Evolutionary conservation across 2,329 filamentous ascomycete species (phyloP), one percentile per base, ranked within the genome.

Genomic region (Sclerotinia spermophila): DNA sequence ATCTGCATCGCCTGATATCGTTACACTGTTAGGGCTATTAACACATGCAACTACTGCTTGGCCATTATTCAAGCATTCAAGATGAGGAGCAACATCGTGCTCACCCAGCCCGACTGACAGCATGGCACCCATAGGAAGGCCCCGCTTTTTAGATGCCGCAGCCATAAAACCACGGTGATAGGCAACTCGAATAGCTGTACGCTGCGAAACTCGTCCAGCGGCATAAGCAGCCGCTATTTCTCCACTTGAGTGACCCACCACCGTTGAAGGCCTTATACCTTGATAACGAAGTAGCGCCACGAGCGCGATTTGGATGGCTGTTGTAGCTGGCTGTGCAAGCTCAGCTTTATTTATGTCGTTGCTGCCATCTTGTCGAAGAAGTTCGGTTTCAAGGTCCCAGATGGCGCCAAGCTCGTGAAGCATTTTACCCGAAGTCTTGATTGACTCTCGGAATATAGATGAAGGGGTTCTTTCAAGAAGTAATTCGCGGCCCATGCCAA

Each of bases 21-120:
- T 79, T 11, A 76, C 72, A 61, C 72, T 78, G 1, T 65, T 66
- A 19, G 77, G 77, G 35, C 71, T 73, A 66, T 79, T 80, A 45
- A 76, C 74, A 35, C 78, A 80, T 15, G 81, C 81, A 42, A 42
- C 40, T 42, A 42, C 40, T 42, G 40, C 40, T 42, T 42, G 40
- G 40, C 40, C 40, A 13, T 42, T 13, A 42, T 42, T 42, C 40
- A 42, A 42, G 40, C 40, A 7, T 42, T 42, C 40, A 42, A 42
- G 40, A 42, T 42, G 40, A 42, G 40, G 40, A 42, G 40, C 7
- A 42, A 42, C 40, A 42, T 42, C 40, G 40, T 13, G 40, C 13
- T 42, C 77, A 75, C 60, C 58, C 21, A 72, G 56, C 45, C 75
- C 86, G 2, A 87, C 84, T 1, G 86, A 86, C 75, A 87, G 81